phyloP scores from a whole-genome alignment of 768 basidiomycete genomes.

The Podaxis sp. region DNA sequence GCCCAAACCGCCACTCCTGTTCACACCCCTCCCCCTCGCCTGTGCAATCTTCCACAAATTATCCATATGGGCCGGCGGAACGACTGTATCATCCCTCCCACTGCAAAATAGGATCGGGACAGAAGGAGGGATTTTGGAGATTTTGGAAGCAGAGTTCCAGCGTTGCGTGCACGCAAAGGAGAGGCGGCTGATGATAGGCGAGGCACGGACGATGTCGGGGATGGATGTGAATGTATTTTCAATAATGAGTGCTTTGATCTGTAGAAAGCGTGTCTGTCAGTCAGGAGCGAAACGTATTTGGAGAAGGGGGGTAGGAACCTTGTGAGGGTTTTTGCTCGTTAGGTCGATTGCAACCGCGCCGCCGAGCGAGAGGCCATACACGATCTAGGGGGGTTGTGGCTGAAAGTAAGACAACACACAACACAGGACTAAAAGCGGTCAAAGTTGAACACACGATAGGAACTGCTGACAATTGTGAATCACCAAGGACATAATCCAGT shows the following conservation, averaged over 20 bases:
- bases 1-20: not conserved
- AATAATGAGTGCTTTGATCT: slow-evolving; percentile 71
- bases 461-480: slow-evolving; percentile 49
- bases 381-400: not conserved
- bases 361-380: slow-evolving; percentile 67
- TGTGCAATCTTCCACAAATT: slow-evolving; percentile 9
- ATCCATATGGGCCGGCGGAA: slow-evolving; percentile 12
- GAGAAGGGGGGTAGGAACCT: slow-evolving; percentile 28
- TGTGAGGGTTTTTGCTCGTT: slow-evolving; percentile 60
- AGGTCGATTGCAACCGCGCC: slow-evolving; percentile 87
- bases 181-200: slow-evolving; percentile 63
- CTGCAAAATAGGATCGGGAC: slow-evolving; percentile 68
- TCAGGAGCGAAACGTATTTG: not conserved
- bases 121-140: slow-evolving; percentile 46
- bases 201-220: slow-evolving; percentile 60
- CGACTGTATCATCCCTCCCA: slow-evolving; percentile 7
- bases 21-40: not conserved
- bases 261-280: not conserved
- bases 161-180: slow-evolving; percentile 72
- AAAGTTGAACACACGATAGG: slow-evolving; percentile 5
- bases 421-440: not conserved
- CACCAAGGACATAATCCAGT: slow-evolving; percentile 58
- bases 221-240: slow-evolving; percentile 90
- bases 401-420: not conserved
- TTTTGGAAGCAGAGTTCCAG: slow-evolving; percentile 69